phyloP scores from a whole-genome alignment of 208 protist species.

The Crithidia mellificae region DNA sequence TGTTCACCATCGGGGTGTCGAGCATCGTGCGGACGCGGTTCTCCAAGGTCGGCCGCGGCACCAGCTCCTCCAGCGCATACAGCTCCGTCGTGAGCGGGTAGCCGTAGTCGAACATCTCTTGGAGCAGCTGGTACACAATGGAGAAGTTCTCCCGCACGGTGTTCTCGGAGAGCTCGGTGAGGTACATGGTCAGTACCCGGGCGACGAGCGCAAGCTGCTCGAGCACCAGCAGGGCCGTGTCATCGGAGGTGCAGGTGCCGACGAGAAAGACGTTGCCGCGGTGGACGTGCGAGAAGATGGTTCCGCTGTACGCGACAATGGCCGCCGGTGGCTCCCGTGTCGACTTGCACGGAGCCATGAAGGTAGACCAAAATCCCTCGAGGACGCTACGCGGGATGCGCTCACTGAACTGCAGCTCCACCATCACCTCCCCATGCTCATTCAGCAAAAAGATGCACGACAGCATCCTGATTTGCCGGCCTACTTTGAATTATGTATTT shows the following conservation, averaged over 20 bases:
- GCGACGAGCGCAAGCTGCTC: conserved; percentile 75
- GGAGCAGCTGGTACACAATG: conserved; percentile 88
- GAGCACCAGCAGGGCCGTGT: conserved; percentile 75
- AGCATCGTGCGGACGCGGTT: conserved; percentile 80
- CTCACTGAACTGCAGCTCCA: conserved; percentile 86
- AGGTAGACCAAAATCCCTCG: conserved; percentile 80
- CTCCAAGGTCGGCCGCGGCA: conserved; percentile 79
- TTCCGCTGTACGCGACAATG: conserved; percentile 58
- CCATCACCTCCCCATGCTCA: conserved; percentile 82
- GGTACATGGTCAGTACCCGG: conserved; percentile 68
- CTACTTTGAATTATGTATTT: too few relatives aligned
- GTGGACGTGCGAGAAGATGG: conserved; percentile 74
- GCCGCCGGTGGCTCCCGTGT: conserved; percentile 45
- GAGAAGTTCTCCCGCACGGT: conserved; percentile 91
- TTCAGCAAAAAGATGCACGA: conserved; percentile 78
- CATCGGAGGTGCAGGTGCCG: conserved; percentile 59
- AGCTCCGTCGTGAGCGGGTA: conserved; percentile 91
- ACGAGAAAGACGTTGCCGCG: conserved; percentile 78
- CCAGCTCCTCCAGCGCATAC: conserved; percentile 83
- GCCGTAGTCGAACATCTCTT: conserved; percentile 92
- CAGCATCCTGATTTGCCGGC: conserved; percentile 40
- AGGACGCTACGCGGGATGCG: conserved; percentile 60
- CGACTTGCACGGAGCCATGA: conserved; percentile 40
- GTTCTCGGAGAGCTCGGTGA: conserved; percentile 77
- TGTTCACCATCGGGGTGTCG: conserved; percentile 43